phyloP scores from a whole-genome alignment of 139 green algal genomes.

The Auxenochlorella pyrenoidosa region DNA sequence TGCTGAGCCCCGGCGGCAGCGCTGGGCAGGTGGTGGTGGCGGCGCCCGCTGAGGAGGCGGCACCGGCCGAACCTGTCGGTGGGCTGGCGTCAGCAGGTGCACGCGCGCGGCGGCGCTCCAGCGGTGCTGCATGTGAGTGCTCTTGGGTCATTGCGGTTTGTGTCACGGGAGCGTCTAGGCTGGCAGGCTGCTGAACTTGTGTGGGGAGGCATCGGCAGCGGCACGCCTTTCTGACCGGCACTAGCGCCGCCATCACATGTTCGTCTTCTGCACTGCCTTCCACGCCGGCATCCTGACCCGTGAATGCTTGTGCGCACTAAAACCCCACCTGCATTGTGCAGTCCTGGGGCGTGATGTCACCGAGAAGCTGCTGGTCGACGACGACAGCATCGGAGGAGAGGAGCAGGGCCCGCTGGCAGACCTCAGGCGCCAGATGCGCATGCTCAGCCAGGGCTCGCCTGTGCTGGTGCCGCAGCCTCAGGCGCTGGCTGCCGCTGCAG shows the following conservation, averaged over 20 bases:
- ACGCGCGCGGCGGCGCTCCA: background rate
- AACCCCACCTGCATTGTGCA: background rate
- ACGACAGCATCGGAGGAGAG: constrained; percentile 31
- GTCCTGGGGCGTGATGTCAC: constrained; percentile 21
- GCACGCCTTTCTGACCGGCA: background rate
- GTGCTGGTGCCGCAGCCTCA: background rate
- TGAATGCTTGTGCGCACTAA: background rate
- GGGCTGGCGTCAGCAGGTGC: background rate
- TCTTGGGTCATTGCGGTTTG: too few species aligned
- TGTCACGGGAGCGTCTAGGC: too few species aligned
- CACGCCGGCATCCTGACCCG: background rate
- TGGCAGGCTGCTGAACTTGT: too few species aligned
- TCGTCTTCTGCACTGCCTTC: too few species aligned
- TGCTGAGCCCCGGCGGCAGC: background rate
- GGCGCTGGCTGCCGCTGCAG: background rate
- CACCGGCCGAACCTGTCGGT: background rate
- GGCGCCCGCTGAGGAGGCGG: background rate
- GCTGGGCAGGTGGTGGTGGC: background rate
- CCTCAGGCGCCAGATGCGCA: constrained; percentile 41
- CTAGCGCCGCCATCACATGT: too few species aligned
- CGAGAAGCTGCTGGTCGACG: constrained; percentile 31
- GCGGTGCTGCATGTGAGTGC: constrained; percentile 21
- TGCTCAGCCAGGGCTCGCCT: constrained; percentile 32
- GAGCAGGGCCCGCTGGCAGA: constrained; percentile 15
- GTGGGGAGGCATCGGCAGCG: too few species aligned